phyloP scores from a whole-genome alignment of 2,329 filamentous ascomycete species.

The Ascochyta clinopodiicola region DNA sequence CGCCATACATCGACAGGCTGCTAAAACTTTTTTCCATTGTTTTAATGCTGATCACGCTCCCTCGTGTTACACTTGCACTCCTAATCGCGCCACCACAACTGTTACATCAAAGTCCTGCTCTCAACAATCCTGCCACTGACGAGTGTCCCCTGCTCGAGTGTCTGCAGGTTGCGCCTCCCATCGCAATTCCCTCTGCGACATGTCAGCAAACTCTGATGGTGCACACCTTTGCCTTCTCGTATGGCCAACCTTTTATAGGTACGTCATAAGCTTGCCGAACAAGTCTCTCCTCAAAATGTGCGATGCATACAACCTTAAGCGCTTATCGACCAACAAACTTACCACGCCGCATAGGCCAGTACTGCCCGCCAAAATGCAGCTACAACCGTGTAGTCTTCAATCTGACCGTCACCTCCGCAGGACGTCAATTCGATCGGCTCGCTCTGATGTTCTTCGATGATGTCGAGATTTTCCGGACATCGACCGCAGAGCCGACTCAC shows the following conservation, averaged over 20 bases:
- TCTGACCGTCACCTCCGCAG: constrained; percentile 73
- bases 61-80: constrained; percentile 31
- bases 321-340: not conserved
- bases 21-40: constrained; percentile 32
- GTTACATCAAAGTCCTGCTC: constrained; percentile 17
- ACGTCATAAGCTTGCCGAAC: constrained; percentile 29
- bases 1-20: constrained; percentile 20
- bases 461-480: constrained; percentile 82
- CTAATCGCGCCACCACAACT: constrained; percentile 27
- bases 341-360: constrained; percentile 57
- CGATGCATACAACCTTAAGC: not conserved
- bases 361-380: constrained; percentile 69
- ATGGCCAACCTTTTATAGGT: constrained; percentile 76
- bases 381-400: constrained; percentile 81
- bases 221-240: constrained; percentile 74
- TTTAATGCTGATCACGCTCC: constrained; percentile 46
- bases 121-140: constrained; percentile 33
- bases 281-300: not conserved
- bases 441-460: constrained; percentile 78
- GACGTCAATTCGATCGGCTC: constrained; percentile 78
- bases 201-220: constrained; percentile 70
- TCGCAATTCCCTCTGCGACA: constrained; percentile 57
- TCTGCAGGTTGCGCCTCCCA: constrained; percentile 73
- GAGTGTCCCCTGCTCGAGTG: constrained; percentile 60
- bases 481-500: constrained; percentile 77